Conservation (phyloP, 164 flowering plant genomes). For the Berberis thunbergii region DNA sequence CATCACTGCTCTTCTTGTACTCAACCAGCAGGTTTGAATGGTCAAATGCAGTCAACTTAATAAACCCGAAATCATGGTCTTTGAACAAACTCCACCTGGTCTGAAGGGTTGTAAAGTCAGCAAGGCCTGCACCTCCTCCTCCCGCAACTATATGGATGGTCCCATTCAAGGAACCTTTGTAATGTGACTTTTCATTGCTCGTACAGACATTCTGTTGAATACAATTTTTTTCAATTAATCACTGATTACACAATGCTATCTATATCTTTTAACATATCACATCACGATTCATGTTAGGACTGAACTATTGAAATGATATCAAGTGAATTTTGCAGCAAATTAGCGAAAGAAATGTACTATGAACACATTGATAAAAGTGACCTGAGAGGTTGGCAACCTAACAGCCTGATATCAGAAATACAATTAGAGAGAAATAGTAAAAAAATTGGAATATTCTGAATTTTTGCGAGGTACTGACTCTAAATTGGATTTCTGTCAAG, state of each 20-base stretch:
- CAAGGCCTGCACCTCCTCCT: conserved; percentile 56
- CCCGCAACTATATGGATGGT: conserved; percentile 59
- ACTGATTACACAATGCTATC: neutral
- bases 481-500: too few species aligned
- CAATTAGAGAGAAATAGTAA: too few species aligned
- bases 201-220: conserved; percentile 52
- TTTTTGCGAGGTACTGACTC: too few species aligned
- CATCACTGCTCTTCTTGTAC: conserved; percentile 86
- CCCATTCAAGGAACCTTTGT: conserved; percentile 43
- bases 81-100: conserved; percentile 65
- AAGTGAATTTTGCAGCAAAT: too few species aligned
- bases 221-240: neutral
- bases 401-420: too few species aligned
- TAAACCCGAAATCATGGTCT: conserved; percentile 68
- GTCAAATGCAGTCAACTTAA: conserved; percentile 79
- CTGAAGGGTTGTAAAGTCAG: conserved; percentile 36
- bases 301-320: too few species aligned
- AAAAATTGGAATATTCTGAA: too few species aligned
- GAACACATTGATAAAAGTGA: too few species aligned
- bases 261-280: too few species aligned
- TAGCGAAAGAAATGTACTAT: too few species aligned
- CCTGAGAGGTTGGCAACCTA: too few species aligned
- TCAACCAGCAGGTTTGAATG: conserved; percentile 69
- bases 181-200: conserved; percentile 34
- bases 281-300: too few species aligned